Percentiles rank a stretch among this genome's conserved stretches.
phyloP scores from a whole-genome alignment of 371 early-diverging fungal species.

The Rhizoclosmatium hyalinum region DNA sequence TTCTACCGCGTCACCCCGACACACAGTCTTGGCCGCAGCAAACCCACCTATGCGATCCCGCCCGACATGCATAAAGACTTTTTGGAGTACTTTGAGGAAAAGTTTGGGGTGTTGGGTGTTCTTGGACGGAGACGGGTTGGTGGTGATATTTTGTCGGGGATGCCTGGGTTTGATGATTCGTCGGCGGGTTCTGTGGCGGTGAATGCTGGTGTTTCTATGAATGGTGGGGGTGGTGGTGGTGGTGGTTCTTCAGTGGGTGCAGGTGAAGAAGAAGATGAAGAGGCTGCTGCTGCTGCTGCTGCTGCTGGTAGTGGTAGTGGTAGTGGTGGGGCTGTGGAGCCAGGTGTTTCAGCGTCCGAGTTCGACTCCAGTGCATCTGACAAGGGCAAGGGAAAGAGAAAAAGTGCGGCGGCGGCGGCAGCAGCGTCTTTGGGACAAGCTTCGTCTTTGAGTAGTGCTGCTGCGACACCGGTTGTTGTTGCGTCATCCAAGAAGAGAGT shows the following conservation, averaged over 20 bases:
- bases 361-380: background rate
- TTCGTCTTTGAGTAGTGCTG: no score
- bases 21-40: conserved; percentile 23
- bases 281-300: background rate
- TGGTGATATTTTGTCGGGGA: conserved; percentile 4
- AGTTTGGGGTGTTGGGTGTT: conserved; percentile 11
- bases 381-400: background rate
- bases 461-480: background rate
- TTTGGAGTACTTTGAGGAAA: conserved; percentile 29
- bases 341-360: background rate
- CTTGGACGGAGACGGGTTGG: conserved; percentile 13
- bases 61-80: conserved; percentile 16
- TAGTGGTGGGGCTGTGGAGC: background rate
- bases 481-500: background rate
- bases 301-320: background rate
- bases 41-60: conserved; percentile 28
- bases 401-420: background rate
- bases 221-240: background rate
- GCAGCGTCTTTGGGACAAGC: background rate
- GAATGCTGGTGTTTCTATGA: background rate
- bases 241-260: background rate
- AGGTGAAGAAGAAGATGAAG: background rate
- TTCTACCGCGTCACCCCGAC: conserved; percentile 27
- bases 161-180: conserved; percentile 19
- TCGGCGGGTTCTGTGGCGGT: background rate